These are phyloP conservation scores for Pyrrhoderma lamaoense DNA, from an alignment of 1,284 basidiomycete genomes.

Conservation along the genomic window DNA sequence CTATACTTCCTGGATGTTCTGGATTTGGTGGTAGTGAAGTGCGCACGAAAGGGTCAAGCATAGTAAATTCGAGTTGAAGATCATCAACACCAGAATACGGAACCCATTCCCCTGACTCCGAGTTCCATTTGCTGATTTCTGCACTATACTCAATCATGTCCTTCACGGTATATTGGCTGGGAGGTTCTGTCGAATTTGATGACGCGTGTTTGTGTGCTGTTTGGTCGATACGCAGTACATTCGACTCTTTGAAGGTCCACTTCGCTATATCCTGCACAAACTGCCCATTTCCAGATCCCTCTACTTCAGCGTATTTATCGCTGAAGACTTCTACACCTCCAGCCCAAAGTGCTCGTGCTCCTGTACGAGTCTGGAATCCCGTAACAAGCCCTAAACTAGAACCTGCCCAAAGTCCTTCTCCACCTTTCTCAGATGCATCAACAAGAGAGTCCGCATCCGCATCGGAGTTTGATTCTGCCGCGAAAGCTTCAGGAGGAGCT, in stretches of 20 bases:
- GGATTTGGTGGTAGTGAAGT: constrained; percentile 55
- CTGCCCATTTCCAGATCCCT: constrained; percentile 64
- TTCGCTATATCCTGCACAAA: constrained; percentile 70
- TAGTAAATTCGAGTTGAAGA: constrained; percentile 92
- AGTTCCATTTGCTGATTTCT: constrained; percentile 61
- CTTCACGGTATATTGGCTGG: constrained; percentile 77
- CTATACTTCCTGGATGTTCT: constrained; percentile 59
- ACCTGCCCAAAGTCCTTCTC: constrained; percentile 75
- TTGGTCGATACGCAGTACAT: constrained; percentile 73
- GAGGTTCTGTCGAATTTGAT: constrained; percentile 31
- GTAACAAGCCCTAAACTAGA: constrained; percentile 70
- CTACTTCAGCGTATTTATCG: constrained; percentile 59
- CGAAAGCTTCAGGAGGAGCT: constrained; percentile 71
- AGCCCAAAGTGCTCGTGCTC: constrained; percentile 74
- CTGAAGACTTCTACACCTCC: constrained; percentile 79
- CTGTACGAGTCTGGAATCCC: constrained; percentile 82
- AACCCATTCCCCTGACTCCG: constrained; percentile 51
- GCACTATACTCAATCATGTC: constrained; percentile 80
- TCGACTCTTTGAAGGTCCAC: constrained; percentile 90
- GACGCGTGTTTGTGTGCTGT: constrained; percentile 70
- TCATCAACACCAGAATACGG: constrained; percentile 68
- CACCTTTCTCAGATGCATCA: constrained; percentile 62
- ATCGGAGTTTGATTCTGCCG: constrained; percentile 54
- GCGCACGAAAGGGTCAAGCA: constrained; percentile 94
- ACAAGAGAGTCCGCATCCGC: constrained; percentile 49